Base-by-base conservation (phyloP, 2,329 filamentous ascomycete species). In the Sclerotinia nivalis region DNA sequence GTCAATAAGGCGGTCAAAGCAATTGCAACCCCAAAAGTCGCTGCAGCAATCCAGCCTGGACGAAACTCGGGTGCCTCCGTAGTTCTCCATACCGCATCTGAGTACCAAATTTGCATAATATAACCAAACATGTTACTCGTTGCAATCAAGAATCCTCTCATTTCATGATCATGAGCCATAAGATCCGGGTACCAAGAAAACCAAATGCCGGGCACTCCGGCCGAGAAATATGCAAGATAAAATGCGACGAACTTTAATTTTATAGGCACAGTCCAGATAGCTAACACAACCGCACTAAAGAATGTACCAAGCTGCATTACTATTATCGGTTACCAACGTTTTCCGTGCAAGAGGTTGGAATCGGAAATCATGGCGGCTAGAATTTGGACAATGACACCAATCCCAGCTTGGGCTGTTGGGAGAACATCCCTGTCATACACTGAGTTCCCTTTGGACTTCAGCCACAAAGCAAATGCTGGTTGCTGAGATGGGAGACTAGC, bases 211-310 rank as follows among this genome's bases (percentile, higher is more conserved):
- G 72, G 72, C 4, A 73, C 72, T 22, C 72, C 72, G 10, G 71
- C 68, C 10, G 43, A 59, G 47, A 66, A 67, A 37, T 67, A 73
- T 18, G 65, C 61, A 15, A 72, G 49, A 50, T 72, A 73, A 31
- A 66, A 73, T 4, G 67, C 72, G 20, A 62, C 60, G 28, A 64
- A 73, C 9, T 62, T 67, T 8, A 65, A 20, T 2, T 61, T 59
- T 20, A 66, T 20, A 2, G 72, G 72, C 2, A 73, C 71, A n/a
- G 43, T 71, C 72, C 72, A 72, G 2, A 69, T 49, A 1, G 65
- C 62, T 2, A 73, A 50, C 3, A 79, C 74, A 28, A 80, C 74
- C 10, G 71, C 71, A 4, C 75, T 72, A 50, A 80, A 79, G 7
- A 76, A 31, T 5, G 72, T 73, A 12, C 70, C 72, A 2, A 69